These are phyloP conservation scores for Cetraspora pellucida DNA, from an alignment of 192 early-diverging fungal genomes.

Conservation along the genomic window DNA sequence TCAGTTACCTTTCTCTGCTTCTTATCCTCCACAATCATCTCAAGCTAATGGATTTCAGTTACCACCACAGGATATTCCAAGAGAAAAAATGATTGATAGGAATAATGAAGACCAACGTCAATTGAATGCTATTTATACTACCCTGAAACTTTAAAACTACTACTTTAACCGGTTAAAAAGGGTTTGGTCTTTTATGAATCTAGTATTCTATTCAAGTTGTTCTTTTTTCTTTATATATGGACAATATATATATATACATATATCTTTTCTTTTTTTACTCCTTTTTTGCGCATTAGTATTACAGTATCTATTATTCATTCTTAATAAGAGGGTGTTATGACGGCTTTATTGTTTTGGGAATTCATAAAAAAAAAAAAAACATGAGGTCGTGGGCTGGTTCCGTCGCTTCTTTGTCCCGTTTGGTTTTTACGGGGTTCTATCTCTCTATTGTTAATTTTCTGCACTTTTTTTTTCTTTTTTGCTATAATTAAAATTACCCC, in stretches of 20 bases:
- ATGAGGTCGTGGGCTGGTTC: constrained; percentile 15
- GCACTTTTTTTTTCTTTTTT: too few relatives aligned
- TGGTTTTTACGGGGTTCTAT: too few relatives aligned
- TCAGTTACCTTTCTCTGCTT: constrained; percentile 22
- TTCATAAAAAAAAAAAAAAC: too few relatives aligned
- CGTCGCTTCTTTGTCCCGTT: not conserved
- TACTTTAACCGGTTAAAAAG: not conserved
- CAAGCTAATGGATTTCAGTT: constrained; percentile 4
- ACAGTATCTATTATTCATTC: not conserved
- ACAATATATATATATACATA: too few relatives aligned
- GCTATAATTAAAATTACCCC: too few relatives aligned
- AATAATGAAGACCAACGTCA: constrained; percentile 34
- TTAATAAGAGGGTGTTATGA: not conserved
- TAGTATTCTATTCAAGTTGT: not conserved
- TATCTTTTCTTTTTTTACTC: not conserved
- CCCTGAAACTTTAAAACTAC: constrained; percentile 21
- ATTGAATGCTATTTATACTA: constrained; percentile 28
- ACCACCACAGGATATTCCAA: constrained; percentile 31
- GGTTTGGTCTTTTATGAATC: not conserved
- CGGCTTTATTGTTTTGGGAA: constrained; percentile 5
- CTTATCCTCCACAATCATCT: constrained; percentile 28
- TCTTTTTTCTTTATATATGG: too few relatives aligned
- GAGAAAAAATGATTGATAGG: constrained; percentile 15
- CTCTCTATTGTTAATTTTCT: too few relatives aligned
- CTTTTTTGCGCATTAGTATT: not conserved